Evolutionary conservation across 768 basidiomycete species (phyloP).

Genomic region (Strobilomyces confusus): DNA sequence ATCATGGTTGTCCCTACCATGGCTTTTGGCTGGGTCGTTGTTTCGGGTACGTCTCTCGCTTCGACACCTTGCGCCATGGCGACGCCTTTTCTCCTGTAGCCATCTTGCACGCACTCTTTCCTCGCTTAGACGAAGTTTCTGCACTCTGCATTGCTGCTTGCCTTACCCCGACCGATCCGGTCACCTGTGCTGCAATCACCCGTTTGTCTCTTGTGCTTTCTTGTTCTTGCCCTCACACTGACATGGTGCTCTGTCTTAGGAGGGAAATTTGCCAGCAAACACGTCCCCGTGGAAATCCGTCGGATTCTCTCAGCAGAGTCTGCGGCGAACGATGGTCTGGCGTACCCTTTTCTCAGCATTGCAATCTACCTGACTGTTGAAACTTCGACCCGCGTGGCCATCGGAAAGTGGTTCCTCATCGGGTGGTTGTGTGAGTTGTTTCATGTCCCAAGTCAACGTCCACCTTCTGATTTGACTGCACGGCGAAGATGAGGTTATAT

Average conservation of each 20-base stretch:
- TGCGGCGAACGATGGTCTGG: slow-evolving; percentile 93
- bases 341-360: slow-evolving; percentile 87
- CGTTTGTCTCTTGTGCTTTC: slow-evolving; percentile 36
- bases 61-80: not conserved
- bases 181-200: slow-evolving; percentile 82
- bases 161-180: slow-evolving; percentile 92
- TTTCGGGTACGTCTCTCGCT: slow-evolving; percentile 47
- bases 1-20: slow-evolving; percentile 78
- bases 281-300: slow-evolving; percentile 74
- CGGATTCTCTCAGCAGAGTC: slow-evolving; percentile 84
- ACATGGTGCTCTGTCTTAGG: slow-evolving; percentile 35
- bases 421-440: slow-evolving; percentile 63
- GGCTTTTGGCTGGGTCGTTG: slow-evolving; percentile 81
- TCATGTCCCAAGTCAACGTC: not conserved
- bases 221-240: not conserved
- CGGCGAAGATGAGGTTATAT: slow-evolving; percentile 69
- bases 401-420: slow-evolving; percentile 82
- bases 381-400: slow-evolving; percentile 51
- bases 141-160: slow-evolving; percentile 86
- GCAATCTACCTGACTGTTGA: slow-evolving; percentile 85
- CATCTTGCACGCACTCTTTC: slow-evolving; percentile 70
- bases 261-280: slow-evolving; percentile 62
- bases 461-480: not conserved
- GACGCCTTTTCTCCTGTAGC: slow-evolving; percentile 34
- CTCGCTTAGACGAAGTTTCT: slow-evolving; percentile 64